Evolutionary conservation across 805 yeast species (phyloP).

Genomic region (Sugiyamaella mastotermitis): DNA sequence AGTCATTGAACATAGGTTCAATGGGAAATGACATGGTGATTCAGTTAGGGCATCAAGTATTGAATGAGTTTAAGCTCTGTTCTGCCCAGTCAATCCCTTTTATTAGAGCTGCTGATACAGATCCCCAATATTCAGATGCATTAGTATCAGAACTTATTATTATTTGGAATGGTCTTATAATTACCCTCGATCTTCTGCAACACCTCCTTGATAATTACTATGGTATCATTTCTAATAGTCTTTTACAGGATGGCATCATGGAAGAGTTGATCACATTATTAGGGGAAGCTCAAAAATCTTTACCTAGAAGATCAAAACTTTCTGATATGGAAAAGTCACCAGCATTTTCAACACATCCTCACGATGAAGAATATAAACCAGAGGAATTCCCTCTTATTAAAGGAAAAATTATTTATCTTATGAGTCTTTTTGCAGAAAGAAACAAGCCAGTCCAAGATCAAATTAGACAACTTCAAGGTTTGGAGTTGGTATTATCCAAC

Average conservation of each 20-base stretch:
- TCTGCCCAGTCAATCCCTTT: constrained; percentile 10
- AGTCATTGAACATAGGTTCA: neutral
- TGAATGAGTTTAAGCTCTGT: neutral
- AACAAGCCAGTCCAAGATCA: constrained; percentile 58
- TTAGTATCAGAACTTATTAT: constrained; percentile 2
- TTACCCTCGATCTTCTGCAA: constrained; percentile 12
- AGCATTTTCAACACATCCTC: neutral
- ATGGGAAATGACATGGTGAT: neutral
- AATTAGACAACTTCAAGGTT: constrained; percentile 58
- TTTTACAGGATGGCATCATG: neutral
- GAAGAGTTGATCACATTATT: constrained; percentile 6
- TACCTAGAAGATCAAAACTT: constrained; percentile 17
- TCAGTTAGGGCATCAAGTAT: neutral
- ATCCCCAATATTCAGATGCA: constrained; percentile 5
- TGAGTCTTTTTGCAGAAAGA: constrained; percentile 51
- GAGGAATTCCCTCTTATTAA: constrained; percentile 57
- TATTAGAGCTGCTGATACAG: constrained; percentile 7
- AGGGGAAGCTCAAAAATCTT: constrained; percentile 13
- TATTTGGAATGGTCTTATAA: constrained; percentile 11
- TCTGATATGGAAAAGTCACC: constrained; percentile 10
- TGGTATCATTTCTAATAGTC: neutral
- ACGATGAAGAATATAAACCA: constrained; percentile 11
- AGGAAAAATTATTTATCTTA: constrained; percentile 56
- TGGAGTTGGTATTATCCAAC: constrained; percentile 66
- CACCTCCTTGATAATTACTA: constrained; percentile 5